A percentile compares a stretch with the other conserved stretches of the same genome.
Evolutionary conservation across 2,329 filamentous ascomycete species (phyloP).

Genomic region (Claviceps spartinae): DNA sequence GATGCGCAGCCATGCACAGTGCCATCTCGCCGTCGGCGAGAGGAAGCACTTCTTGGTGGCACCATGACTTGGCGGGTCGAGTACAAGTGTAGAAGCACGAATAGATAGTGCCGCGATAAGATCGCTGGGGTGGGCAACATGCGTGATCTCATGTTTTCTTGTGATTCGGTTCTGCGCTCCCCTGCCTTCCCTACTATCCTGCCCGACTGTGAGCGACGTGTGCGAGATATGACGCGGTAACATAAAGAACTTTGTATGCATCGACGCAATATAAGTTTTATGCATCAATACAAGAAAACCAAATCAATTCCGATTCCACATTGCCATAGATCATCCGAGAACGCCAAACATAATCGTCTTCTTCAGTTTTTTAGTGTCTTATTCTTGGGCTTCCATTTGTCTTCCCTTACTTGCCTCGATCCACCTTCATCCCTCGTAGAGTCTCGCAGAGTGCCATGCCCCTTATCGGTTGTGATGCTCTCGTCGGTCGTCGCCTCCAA

Average conservation of each 20-base stretch:
- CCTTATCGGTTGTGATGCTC: constrained; percentile 17
- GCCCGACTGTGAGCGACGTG: background rate
- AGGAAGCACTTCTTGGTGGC: constrained; percentile 21
- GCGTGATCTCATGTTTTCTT: background rate
- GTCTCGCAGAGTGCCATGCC: constrained; percentile 5
- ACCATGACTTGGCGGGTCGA: constrained; percentile 42
- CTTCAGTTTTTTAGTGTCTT: background rate
- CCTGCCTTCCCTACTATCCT: background rate
- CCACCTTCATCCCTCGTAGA: constrained; percentile 8
- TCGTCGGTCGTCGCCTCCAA: constrained; percentile 45
- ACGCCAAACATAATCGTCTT: constrained; percentile 18
- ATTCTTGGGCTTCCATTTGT: background rate
- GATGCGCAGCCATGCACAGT: too few relatives aligned
- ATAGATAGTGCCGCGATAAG: constrained; percentile 30
- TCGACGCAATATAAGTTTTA: background rate
- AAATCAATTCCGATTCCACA: constrained; percentile 1
- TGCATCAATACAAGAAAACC: background rate
- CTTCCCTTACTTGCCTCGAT: background rate
- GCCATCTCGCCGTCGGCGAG: too few relatives aligned
- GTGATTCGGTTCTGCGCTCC: background rate
- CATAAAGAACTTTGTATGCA: background rate
- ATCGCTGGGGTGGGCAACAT: constrained; percentile 16
- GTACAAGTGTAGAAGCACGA: constrained; percentile 33
- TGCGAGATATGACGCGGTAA: background rate
- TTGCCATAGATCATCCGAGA: constrained; percentile 15